phyloP scores from a whole-genome alignment of 148 eudicot genomes.

The Fagopyrum homotropicum region DNA sequence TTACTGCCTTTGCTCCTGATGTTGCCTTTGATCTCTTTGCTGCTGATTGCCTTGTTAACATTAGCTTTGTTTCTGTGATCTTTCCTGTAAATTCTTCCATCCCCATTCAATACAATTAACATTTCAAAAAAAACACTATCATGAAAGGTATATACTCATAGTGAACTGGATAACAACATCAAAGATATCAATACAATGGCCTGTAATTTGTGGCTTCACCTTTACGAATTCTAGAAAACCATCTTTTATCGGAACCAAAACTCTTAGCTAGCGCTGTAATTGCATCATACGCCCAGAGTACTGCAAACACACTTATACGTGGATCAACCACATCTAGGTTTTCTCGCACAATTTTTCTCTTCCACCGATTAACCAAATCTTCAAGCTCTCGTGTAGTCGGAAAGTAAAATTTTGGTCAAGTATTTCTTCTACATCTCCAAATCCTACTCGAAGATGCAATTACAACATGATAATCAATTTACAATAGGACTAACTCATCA shows the following conservation, averaged over 20 bases:
- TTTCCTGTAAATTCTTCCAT: too few relatives aligned
- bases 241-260: slow-evolving; percentile 47
- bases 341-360: slow-evolving; percentile 24
- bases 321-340: slow-evolving; percentile 28
- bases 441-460: too few relatives aligned
- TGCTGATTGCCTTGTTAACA: too few relatives aligned
- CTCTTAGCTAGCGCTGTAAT: slow-evolving; percentile 31
- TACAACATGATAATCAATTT: too few relatives aligned
- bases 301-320: slow-evolving; percentile 32
- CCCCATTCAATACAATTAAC: too few relatives aligned
- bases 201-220: slow-evolving; percentile 22
- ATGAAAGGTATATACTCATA: slow-evolving; percentile 44
- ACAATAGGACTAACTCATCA: too few relatives aligned
- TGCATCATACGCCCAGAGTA: slow-evolving; percentile 63
- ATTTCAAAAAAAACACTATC: too few relatives aligned
- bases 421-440: too few relatives aligned
- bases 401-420: too few relatives aligned
- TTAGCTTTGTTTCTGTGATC: too few relatives aligned
- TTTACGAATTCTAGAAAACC: slow-evolving; percentile 39
- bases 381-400: slow-evolving; percentile 25
- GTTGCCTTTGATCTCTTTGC: too few relatives aligned
- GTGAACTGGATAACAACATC: slow-evolving; percentile 44
- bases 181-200: slow-evolving; percentile 57
- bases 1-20: too few relatives aligned
- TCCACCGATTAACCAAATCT: slow-evolving; percentile 38